Evolutionary conservation across 768 basidiomycete genomes (phyloP), one percentile per base, ranked within the genome.

Genomic region (Crucibulum laeve): DNA sequence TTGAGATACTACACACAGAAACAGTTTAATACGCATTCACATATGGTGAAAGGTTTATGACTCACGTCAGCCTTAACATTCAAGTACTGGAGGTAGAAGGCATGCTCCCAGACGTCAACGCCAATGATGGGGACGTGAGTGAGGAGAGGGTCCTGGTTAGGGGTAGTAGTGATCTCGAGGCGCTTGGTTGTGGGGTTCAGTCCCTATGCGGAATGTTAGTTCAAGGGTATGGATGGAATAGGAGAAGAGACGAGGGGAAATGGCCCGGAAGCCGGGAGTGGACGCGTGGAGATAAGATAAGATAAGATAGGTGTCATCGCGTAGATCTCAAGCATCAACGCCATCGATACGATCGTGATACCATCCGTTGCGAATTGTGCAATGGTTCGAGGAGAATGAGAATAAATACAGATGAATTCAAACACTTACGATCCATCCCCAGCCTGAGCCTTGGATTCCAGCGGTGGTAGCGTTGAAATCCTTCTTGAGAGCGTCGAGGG

Each of bases 81-180:
- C 66, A 87, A 79, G 71, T 97, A 97, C 64, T 97, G 91, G 54
- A 95, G 79, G 71, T 95, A 97, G 74, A 92, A 91, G 41, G 91
- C 90, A 59, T 94, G 92, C 68, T 95, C 91, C 92, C 92, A 95
- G 59, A 94, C 82, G 52, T 94, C 92, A 53, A 96, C 84, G 34
- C 92, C 91, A 53, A 94, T 87, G 69, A 96, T 77, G 43, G 92
- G 90, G 43, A 79, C 65, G 58, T 81, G 84, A 36, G 68, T 62
- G 52, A 91, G 66, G 39, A 94, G 76, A 46, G 93, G 94, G 61
- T 97, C 94, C 73, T 99, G 96, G 79, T 99, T 98, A 4, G 91
- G 63, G 24, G 96, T 98, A 33, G 96, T 94, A 40, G 79, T 68
- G 52, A 96, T 79, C 72, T 95, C 92, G 44, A 99, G 81, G 53